Base-by-base conservation (phyloP, 768 basidiomycete genomes). In the Mycena polygramma region DNA sequence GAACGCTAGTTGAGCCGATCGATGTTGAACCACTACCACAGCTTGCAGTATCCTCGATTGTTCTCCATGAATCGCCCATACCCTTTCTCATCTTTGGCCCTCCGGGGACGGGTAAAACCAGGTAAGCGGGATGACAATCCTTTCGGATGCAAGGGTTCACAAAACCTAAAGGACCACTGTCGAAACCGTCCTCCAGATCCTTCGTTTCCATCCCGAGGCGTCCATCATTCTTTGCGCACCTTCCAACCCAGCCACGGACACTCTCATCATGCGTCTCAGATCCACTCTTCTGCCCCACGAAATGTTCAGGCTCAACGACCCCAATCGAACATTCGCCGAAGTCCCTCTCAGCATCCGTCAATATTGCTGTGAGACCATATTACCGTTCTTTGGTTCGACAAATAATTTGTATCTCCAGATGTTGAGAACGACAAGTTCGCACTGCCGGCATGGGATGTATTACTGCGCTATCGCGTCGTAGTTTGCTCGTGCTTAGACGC, bases 51-150 rank as follows among this genome's bases (percentile, higher is more conserved):
- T 78, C 79, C 53, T 81, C 83, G 10, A 82, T 87, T 36, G 80
- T 85, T 2, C 74, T 84, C 17, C 79, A 83, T 68, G 81, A 83
- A 61, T 86, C 82, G 19, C 80, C 83, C n/a, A 81, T 86, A 2
- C 87, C 86, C 0, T 85, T 84, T 66, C 74, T 88, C 4, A 86
- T 88, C 63, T 81, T 82, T 61, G 87, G 87, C 2, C 87, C 87
- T 17, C 85, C 87, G 20, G 87, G 87, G 0, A 88, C 87, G 22
- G 87, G 86, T 22, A 88, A 88, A 75, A 88, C 86, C n/a, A 82
- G 84, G 85, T 84, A 66, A 66, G 53, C 67, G 19, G 52, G 22
- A 30, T 20, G 26, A 43, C 24, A 69, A 59, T 51, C 43, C 9
- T 59, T 24, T 10, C 22, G 62, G 45, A 14, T n/a, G 15, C 14